Conservation (phyloP, 2,329 filamentous ascomycete genomes). For the Monascus ruber region DNA sequence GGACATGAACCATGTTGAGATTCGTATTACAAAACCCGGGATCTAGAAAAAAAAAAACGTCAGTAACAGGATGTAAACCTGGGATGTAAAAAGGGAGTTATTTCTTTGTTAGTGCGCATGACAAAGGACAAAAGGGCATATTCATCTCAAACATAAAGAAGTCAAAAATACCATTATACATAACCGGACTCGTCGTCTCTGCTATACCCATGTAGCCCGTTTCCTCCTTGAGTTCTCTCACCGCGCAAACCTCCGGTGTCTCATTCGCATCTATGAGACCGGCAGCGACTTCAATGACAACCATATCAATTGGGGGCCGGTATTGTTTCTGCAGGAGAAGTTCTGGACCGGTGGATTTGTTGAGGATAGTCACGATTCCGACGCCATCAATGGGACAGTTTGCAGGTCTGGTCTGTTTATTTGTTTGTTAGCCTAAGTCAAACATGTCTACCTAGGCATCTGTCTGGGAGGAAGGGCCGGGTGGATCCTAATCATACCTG, state of each 20-base stretch:
- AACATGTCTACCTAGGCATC: background rate
- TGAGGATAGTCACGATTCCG: constrained; percentile 49
- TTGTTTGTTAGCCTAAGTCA: background rate
- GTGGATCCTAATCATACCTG: constrained; percentile 18
- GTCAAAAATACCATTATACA: constrained; percentile 32
- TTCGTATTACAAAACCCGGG: constrained; percentile 41
- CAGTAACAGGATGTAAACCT: background rate
- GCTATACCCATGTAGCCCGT: constrained; percentile 48
- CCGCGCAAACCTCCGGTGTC: constrained; percentile 43
- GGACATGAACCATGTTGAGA: constrained; percentile 53
- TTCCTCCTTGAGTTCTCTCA: constrained; percentile 51
- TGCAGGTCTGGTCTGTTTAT: constrained; percentile 33
- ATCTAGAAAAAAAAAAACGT: constrained; percentile 17
- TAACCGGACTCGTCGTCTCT: constrained; percentile 29
- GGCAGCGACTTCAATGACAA: constrained; percentile 50
- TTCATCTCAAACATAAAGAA: too few species aligned
- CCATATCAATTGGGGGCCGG: constrained; percentile 46
- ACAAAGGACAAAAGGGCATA: too few species aligned
- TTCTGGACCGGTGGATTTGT: constrained; percentile 39
- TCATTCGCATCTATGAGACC: constrained; percentile 49
- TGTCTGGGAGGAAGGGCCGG: too few species aligned
- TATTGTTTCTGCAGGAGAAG: constrained; percentile 49
- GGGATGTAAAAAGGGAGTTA: too few species aligned
- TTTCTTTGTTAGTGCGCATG: constrained; percentile 17
- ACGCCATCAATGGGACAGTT: constrained; percentile 45